Evolutionary conservation across 345 rosid genomes (phyloP).

Genomic region (Xanthoceras sorbifolium): DNA sequence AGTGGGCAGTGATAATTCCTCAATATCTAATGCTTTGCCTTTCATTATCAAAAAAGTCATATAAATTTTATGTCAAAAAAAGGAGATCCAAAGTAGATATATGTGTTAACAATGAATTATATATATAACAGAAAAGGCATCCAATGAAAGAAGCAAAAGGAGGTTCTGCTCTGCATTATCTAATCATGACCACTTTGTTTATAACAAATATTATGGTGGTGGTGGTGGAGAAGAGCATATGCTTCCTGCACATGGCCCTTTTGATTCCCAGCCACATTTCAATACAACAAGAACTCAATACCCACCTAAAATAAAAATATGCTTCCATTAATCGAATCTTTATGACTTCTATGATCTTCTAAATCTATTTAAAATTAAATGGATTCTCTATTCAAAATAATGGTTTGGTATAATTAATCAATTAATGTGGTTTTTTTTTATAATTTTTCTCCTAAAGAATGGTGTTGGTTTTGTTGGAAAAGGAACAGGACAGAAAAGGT

Average conservation of each 20-base stretch:
- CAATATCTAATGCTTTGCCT: conserved; percentile 24
- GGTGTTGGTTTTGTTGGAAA: conserved; percentile 31
- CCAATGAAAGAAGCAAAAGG: conserved; percentile 28
- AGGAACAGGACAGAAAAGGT: conserved; percentile 16
- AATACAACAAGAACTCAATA: conserved; percentile 21
- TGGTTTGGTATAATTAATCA: neutral
- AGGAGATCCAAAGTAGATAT: conserved; percentile 24
- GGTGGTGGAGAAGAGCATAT: conserved; percentile 27
- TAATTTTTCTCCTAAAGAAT: conserved; percentile 8
- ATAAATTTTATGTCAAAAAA: conserved; percentile 30
- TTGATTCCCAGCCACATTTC: conserved; percentile 17
- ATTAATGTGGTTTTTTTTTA: neutral
- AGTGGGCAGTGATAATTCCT: conserved; percentile 21
- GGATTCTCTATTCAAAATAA: conserved; percentile 24
- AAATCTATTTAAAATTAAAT: conserved; percentile 1
- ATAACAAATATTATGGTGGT: neutral
- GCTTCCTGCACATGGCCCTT: conserved; percentile 29
- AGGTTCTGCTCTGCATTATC: conserved; percentile 17
- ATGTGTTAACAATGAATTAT: conserved; percentile 11
- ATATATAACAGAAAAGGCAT: conserved; percentile 21
- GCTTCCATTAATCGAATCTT: conserved; percentile 20
- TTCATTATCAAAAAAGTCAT: conserved; percentile 29
- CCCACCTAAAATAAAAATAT: conserved; percentile 29
- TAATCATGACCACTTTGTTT: conserved; percentile 23
- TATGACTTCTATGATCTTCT: conserved; percentile 14